Evolutionary conservation across 2,329 filamentous ascomycete species (phyloP), one percentile per base, ranked within the genome.

Genomic region (Phialophora verrucosa): DNA sequence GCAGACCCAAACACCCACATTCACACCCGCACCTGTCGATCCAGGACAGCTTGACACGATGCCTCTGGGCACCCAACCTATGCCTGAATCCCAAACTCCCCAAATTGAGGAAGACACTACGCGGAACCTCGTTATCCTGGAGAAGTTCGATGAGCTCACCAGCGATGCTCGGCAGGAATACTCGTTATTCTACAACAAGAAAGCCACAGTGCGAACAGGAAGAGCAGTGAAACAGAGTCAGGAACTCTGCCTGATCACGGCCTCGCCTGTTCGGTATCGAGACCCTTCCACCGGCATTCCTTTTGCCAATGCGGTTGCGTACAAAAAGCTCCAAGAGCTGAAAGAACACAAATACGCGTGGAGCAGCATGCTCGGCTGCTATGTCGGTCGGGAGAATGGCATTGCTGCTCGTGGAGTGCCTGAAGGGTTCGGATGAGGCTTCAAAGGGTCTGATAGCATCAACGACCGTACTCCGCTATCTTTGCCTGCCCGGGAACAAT

Each of bases 211-310:
- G 23, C 84, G 78, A 72, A 77, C 75, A 20, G 74, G 76, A 23
- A 82, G 82, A 72, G 76, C 79, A 69, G 80, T 78, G 71, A 85
- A 81, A 83, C 81, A 71, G 79, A 69, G 53, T 63, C 78, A 76
- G 68, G 80, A 84, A 53, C 82, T 89, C 35, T 99, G 95, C 77
- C 90, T 89, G 57, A 93, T 98, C 75, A 97, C 92, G 0, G 90
- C 90, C 73, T 86, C 89, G 61, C 87, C 89, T 4, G 95, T 94
- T 12, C 88, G 88, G 62, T 98, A 96, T 78, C 87, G 89, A 27
- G 95, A 99, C 76, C 92, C 93, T 0, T 85, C 87, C 71, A 98
- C 94, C 0, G 91, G 91, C 0, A 83, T 98, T 17, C 87, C 89
- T 0, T 99, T 94, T 78, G 85, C 87, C 69, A 94, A 94, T 75